Evolutionary conservation across 2,329 filamentous ascomycete species (phyloP).

Genomic region (Penicillium sp.): DNA sequence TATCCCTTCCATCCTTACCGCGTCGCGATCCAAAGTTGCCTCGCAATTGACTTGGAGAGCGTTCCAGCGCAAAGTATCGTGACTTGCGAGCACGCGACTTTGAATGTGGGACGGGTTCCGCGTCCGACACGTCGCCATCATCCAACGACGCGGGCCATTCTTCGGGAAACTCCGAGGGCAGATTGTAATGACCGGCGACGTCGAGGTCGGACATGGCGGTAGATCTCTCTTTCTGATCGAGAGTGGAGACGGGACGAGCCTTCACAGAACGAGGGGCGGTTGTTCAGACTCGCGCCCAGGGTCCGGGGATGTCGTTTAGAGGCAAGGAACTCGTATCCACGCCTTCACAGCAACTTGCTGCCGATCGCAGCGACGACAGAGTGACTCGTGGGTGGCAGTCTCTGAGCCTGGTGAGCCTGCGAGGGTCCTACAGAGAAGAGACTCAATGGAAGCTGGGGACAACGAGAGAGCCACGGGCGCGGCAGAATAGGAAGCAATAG

Average conservation of each 20-base stretch:
- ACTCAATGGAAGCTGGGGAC: too few species aligned
- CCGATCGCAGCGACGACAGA: background rate
- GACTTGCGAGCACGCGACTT: constrained; percentile 59
- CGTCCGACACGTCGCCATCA: constrained; percentile 61
- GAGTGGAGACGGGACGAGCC: constrained; percentile 10
- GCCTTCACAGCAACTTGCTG: background rate
- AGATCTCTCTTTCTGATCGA: constrained; percentile 1
- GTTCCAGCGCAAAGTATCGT: constrained; percentile 77
- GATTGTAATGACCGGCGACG: constrained; percentile 84
- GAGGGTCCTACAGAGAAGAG: too few species aligned
- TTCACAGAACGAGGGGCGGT: background rate
- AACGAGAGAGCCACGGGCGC: background rate
- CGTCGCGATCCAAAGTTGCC: constrained; percentile 65
- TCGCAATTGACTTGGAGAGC: constrained; percentile 62
- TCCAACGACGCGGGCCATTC: constrained; percentile 85
- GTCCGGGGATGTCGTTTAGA: background rate
- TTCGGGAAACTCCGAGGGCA: constrained; percentile 68
- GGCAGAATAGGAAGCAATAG: background rate
- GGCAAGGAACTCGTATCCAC: background rate
- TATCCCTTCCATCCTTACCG: constrained; percentile 63
- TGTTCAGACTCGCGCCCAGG: background rate
- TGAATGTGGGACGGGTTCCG: constrained; percentile 37
- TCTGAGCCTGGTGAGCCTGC: too few species aligned
- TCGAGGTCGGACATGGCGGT: constrained; percentile 62
- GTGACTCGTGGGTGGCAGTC: too few species aligned